Base-by-base conservation (phyloP, 225 moss, liverwort and hornwort genomes). In the Ulota crispa region DNA sequence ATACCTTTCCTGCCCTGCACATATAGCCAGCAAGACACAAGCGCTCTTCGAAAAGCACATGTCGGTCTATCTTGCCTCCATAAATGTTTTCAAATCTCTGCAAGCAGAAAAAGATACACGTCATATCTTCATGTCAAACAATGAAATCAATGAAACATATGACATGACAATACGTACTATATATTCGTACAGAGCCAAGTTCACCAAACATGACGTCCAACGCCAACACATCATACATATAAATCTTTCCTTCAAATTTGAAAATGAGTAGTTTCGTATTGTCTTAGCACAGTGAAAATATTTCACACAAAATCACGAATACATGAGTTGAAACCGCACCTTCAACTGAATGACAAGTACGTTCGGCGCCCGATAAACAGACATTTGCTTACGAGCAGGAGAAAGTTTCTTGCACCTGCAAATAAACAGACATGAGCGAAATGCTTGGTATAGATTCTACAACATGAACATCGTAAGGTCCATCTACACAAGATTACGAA, bases 41-140 rank as follows among this genome's bases (percentile, higher is more conserved):
- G 34, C 90, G 93, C 84, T 94, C 94, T 60, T 94, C 94, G 74
- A 94, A 94, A 79, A 82, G 83, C 71, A 94, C 87, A 80, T 93
- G 87, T 26, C 94, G 89, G 81, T 94, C 94, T 81, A 94, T 93
- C 82, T 94, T 94, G 70, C 94, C 94, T 70, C 94, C 94, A 72
- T 85, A 91, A 54, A 94, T 91, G 82, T 94, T 93, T 78, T 94
- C 94, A 80, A 94, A 94, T 81, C 94, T 91, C 94, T 94, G 93
- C 78, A 82, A 76, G 37, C 59, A 76, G 30, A 81, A 47, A 78
- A 19, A 54, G 42, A 30, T 18, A 14, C 13, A 56, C 30, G 6
- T 45, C 68, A 73, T 31, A 62, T 26, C 18, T 65, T 30, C 62
- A 75, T 56, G 28, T 54, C 42, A 5, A 36, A 76, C 19, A 4